Percentiles rank a stretch among this genome's conserved stretches.
These are phyloP conservation scores for Aphanomyces astaci DNA, from an alignment of 352 stramenopile species.

Conservation along the genomic window DNA sequence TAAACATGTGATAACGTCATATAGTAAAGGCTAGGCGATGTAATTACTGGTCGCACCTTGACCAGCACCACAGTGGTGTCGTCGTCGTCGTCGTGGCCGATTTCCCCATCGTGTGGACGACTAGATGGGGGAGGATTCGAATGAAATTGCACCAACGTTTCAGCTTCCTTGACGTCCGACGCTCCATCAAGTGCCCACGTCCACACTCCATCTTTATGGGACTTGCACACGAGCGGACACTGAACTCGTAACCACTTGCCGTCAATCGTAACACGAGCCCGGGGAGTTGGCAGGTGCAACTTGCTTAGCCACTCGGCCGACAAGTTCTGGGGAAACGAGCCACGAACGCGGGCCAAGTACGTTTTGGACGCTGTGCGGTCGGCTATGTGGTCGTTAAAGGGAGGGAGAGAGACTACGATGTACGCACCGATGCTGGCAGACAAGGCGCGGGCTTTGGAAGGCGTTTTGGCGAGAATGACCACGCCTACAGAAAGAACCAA, in stretches of 20 bases:
- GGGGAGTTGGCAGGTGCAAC: constrained; percentile 38
- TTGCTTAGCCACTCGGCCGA: constrained; percentile 34
- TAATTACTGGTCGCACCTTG: too few species aligned
- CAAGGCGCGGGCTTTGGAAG: constrained; percentile 58
- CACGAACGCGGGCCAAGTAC: constrained; percentile 91
- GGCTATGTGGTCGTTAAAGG: too few species aligned
- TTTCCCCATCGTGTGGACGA: background rate
- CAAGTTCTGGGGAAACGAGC: constrained; percentile 60
- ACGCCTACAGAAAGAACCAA: constrained; percentile 34
- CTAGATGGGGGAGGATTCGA: constrained; percentile 15
- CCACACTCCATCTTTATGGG: constrained; percentile 73
- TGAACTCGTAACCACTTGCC: constrained; percentile 59
- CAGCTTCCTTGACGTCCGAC: constrained; percentile 59
- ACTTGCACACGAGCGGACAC: constrained; percentile 74
- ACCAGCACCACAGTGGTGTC: constrained; percentile 86
- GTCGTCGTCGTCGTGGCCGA: constrained; percentile 29
- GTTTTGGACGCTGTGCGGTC: constrained; percentile 86
- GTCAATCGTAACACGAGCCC: constrained; percentile 41
- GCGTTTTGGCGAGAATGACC: constrained; percentile 76
- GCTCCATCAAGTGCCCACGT: constrained; percentile 46
- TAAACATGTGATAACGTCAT: too few species aligned
- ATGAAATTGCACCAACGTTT: constrained; percentile 65
- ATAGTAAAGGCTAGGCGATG: too few species aligned
- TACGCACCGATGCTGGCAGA: constrained; percentile 59
- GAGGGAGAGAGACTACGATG: too few species aligned